Conservation (phyloP, 371 early-diverging fungal genomes). For the Lichtheimia ornata region DNA sequence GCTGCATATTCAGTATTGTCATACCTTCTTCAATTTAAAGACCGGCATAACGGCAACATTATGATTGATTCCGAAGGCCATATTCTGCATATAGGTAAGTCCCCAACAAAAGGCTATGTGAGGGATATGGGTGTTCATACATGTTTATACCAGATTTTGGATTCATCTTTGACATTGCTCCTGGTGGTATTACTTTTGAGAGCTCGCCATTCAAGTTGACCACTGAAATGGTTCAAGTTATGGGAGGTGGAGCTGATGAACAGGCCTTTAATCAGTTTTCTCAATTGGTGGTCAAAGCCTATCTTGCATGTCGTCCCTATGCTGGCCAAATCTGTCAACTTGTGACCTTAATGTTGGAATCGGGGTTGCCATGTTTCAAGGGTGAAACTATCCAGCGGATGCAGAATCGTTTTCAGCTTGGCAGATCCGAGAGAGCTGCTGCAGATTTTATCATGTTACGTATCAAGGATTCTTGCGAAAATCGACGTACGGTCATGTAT, state of each 20-base stretch:
- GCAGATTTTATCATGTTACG: conserved; percentile 93
- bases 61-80: conserved; percentile 98
- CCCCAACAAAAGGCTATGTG: neutral
- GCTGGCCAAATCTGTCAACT: conserved; percentile 92
- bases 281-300: conserved; percentile 91
- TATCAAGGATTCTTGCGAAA: conserved; percentile 91
- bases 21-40: conserved; percentile 97
- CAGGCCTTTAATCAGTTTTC: conserved; percentile 87
- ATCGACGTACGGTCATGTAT: conserved; percentile 83
- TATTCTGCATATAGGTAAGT: conserved; percentile 93
- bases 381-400: conserved; percentile 89
- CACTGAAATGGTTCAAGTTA: conserved; percentile 95
- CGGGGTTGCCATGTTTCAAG: conserved; percentile 98
- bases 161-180: conserved; percentile 98
- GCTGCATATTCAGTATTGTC: conserved; percentile 98
- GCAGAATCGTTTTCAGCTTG: conserved; percentile 88
- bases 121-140: too few relatives aligned
- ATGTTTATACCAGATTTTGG: conserved; percentile 84
- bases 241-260: conserved; percentile 88
- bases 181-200: conserved; percentile 98
- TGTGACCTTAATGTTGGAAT: conserved; percentile 92
- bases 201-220: conserved; percentile 98
- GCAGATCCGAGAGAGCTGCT: conserved; percentile 88
- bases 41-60: conserved; percentile 99
- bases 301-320: conserved; percentile 88